These are phyloP conservation scores for Podospora fimiseda DNA, from an alignment of 495 filamentous ascomycete species.

Conservation along the genomic window DNA sequence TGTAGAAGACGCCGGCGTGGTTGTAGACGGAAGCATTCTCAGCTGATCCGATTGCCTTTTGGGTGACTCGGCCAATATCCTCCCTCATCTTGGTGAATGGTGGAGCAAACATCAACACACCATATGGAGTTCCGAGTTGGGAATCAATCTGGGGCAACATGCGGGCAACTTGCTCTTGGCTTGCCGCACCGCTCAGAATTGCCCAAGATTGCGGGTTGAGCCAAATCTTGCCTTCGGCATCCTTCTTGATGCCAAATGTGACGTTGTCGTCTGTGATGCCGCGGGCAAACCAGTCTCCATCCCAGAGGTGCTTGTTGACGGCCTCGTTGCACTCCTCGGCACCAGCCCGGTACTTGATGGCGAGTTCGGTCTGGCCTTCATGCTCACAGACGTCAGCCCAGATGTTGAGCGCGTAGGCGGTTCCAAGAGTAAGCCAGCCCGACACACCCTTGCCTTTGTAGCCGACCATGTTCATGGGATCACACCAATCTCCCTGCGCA, in stretches of 20 bases:
- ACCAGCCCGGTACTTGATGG: constrained; percentile 36
- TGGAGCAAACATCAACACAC: constrained; percentile 48
- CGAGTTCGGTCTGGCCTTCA: constrained; percentile 34
- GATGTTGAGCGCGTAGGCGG: constrained; percentile 42
- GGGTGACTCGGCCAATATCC: constrained; percentile 52
- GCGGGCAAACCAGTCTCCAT: constrained; percentile 50
- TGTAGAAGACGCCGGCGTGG: constrained; percentile 49
- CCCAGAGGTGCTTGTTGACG: constrained; percentile 49
- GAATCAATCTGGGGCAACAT: constrained; percentile 46
- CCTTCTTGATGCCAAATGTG: constrained; percentile 43
- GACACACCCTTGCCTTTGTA: constrained; percentile 51
- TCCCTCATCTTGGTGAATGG: constrained; percentile 50
- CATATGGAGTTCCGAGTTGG: constrained; percentile 48
- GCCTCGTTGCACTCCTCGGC: constrained; percentile 43
- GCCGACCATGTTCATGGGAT: constrained; percentile 56
- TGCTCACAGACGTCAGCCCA: constrained; percentile 48
- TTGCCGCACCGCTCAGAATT: constrained; percentile 48
- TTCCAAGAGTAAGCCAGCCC: constrained; percentile 51
- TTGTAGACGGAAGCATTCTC: constrained; percentile 54
- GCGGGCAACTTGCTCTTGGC: constrained; percentile 31
- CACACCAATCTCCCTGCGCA: constrained; percentile 54
- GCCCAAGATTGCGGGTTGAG: constrained; percentile 51
- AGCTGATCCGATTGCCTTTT: constrained; percentile 50
- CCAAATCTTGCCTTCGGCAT: constrained; percentile 50
- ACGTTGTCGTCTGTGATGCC: constrained; percentile 52